Evolutionary conservation across 176 grass and related monocot genomes (phyloP), one percentile per base, ranked within the genome.

Genomic region (Cenchrus purpureus): DNA sequence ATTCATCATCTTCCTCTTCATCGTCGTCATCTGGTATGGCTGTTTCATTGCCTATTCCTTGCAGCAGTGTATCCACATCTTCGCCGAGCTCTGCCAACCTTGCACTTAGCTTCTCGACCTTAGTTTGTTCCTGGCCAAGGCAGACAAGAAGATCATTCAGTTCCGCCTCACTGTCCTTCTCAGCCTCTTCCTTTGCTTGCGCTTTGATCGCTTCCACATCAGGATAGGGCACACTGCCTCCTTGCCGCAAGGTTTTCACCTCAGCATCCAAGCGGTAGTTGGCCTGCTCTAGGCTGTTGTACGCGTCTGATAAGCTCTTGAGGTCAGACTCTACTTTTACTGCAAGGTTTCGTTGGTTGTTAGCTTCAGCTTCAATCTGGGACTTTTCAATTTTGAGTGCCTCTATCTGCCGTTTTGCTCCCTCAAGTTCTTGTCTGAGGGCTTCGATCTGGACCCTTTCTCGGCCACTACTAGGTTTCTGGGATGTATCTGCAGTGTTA

Each of bases 61-160:
- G 90, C 60, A 99, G 79, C 83, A 99, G 84, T 14, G 90, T 68
- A 72, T 97, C 94, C 57, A 92, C 88, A 62, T 99, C 93, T 78
- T 97, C 97, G 0, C 94, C 97, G 10, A 99, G 81, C 82, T 97
- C 97, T 28, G 73, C 87, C 55, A 99, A 68, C 84, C 82, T 90
- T 82, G 90, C 37, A 61, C 90, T 91, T 76, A 99, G 82, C 83
- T 92, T 97, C 92, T 99, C 94, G n/a, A 99, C 97, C 92, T 99
- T 99, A 45, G 65, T 99, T 66, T 99, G 97, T 77, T 99, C 97
- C 86, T 99, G 97, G 12, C 97, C 97, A n/a, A 97, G 87, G 87
- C 97, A 99, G 83, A 99, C 88, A 4, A 99, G 86, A 5, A 99
- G 92, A 86, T 99, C 97, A 69, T 91, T 97, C 82, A 97, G 78